Base-by-base conservation (phyloP, 139 green algal genomes). In the Auxenochlorella pyrenoidosa region DNA sequence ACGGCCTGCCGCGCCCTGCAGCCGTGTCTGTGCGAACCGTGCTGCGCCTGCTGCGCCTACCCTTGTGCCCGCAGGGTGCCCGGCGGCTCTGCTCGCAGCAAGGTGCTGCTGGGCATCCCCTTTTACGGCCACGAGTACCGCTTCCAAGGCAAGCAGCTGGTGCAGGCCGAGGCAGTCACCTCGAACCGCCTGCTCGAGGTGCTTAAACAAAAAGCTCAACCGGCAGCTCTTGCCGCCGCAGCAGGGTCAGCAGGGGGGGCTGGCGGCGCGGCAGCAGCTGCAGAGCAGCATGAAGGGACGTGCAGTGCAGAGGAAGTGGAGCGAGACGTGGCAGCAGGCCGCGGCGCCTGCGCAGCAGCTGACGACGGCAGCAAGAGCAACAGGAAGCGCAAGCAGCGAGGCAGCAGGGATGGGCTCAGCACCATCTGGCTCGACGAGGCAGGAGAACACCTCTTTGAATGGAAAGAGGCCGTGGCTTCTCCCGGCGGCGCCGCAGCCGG, bases 71-170 rank as follows among this genome's bases (percentile, higher is more conserved):
- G 71, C 47, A 65, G 70, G 72, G 38, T 87, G 75, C 71, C 71
- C 24, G 44, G 59, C 82, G 59, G 54, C 16, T 63, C 16, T 36
- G 80, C 66, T 28, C 59, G 36, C 5, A 12, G 16, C 60, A 83
- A 89, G 34, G 60, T 92, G 41, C 82, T 93, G 73, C 40, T 94
- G 59, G 94, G 94, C 0, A 16, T 93, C 28, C 93, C 93, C 47
- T 95, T 94, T 44, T 96, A 94, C 77, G 93, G 93, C 43, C 84
- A 81, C 32, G 84, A 94, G n/a, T 94, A 85, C 43, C 6, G 21
- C 26, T 32, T 65, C 18, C 59, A 71, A 13, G 84, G 82, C n/a
- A 80, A 43, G 38, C 68, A 54, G 40, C 40, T 89, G 38, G 24
- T 80, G n/a, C 66, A 80, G 13, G 32, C 63, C n/a, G 79, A 88